These are phyloP conservation scores for Dicorynia guianensis DNA, from an alignment of 306 rosid genomes.

Conservation along the genomic window DNA sequence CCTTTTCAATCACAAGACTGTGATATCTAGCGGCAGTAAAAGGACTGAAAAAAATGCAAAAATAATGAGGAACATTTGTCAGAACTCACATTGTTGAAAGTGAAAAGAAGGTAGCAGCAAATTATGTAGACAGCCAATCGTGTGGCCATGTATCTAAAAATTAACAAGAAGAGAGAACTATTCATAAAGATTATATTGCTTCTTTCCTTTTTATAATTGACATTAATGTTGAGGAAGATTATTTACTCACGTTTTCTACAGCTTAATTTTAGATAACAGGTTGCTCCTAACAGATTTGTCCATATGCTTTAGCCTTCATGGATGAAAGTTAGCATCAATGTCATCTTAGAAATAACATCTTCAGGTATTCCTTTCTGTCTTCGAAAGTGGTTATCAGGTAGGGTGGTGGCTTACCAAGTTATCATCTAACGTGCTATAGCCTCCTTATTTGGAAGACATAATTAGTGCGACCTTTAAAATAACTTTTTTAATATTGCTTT, in stretches of 20 bases:
- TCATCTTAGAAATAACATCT: neutral
- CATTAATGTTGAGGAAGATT: neutral
- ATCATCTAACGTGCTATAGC: too few species aligned
- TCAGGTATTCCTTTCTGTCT: neutral
- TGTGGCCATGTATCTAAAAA: conserved; percentile 10
- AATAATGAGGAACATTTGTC: conserved; percentile 3
- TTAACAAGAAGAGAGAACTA: neutral
- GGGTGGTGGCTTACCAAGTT: neutral
- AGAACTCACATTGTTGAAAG: conserved; percentile 11
- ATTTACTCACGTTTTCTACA: neutral
- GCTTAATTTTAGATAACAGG: neutral
- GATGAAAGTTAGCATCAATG: neutral
- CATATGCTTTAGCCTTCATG: neutral
- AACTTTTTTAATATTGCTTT: too few species aligned
- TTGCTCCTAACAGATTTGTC: neutral
- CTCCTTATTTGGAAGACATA: too few species aligned
- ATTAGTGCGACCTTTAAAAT: too few species aligned
- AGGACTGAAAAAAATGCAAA: conserved; percentile 63
- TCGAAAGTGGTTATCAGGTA: neutral
- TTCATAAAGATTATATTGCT: neutral
- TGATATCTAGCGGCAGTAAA: conserved; percentile 94
- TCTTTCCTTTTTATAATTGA: neutral
- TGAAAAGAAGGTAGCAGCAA: conserved; percentile 2
- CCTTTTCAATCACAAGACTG: conserved; percentile 93
- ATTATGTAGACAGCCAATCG: neutral